Evolutionary conservation across 257 asterid genomes (phyloP).

Genomic region (Penstemon newberryi): DNA sequence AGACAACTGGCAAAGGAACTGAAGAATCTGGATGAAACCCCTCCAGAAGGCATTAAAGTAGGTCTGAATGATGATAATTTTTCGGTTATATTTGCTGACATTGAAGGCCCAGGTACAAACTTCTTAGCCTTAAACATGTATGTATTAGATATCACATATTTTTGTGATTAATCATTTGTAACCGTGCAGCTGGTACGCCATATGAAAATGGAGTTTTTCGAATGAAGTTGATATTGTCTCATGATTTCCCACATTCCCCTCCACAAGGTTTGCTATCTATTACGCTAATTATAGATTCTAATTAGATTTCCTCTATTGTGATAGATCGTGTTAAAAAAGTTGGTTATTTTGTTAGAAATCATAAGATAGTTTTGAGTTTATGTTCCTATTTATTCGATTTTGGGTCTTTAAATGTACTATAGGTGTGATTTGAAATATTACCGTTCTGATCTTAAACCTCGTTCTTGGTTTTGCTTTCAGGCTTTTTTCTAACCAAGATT

Average conservation of each 20-base stretch:
- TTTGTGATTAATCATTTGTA: slow-evolving; percentile 29
- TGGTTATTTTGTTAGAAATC: not conserved
- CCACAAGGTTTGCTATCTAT: slow-evolving; percentile 70
- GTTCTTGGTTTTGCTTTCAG: slow-evolving; percentile 37
- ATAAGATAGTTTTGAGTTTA: not conserved
- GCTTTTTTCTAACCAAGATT: slow-evolving; percentile 89
- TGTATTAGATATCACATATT: slow-evolving; percentile 6
- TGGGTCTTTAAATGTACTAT: slow-evolving; percentile 4
- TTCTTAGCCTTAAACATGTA: slow-evolving; percentile 9
- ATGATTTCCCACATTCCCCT: slow-evolving; percentile 90
- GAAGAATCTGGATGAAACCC: slow-evolving; percentile 91
- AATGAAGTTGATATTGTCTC: slow-evolving; percentile 84
- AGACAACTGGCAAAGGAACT: slow-evolving; percentile 89
- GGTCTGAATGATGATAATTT: slow-evolving; percentile 86
- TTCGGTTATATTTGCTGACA: slow-evolving; percentile 84
- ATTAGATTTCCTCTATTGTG: not conserved
- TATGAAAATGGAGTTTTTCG: slow-evolving; percentile 89
- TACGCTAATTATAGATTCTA: slow-evolving; percentile 7
- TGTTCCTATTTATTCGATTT: slow-evolving; percentile 14
- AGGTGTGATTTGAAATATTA: not conserved
- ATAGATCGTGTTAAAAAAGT: not conserved
- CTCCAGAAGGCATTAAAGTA: slow-evolving; percentile 98
- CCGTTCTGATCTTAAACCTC: slow-evolving; percentile 1
- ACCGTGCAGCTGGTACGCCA: slow-evolving; percentile 93
- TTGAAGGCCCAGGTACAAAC: slow-evolving; percentile 88